Evolutionary conservation across 257 asterid species (phyloP), one percentile per base, ranked within the genome.

Genomic region (Solanum arcanum): DNA sequence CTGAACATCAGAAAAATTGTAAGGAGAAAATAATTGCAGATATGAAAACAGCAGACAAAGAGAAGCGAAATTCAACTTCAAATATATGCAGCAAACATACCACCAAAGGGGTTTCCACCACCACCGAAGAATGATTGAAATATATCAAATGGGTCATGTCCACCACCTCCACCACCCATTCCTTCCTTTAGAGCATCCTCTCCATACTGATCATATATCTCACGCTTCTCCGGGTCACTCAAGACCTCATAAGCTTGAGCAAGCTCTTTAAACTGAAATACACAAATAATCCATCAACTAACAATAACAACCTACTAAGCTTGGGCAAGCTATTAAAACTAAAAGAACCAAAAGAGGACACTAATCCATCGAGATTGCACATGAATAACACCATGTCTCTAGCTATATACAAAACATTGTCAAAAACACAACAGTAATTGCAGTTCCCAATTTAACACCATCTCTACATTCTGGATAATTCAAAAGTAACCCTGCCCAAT

Each of bases 121-220:
- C 97, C 98, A 10, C 98, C 98, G 68, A 96, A 96, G 89, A 96
- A 93, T 66, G 96, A 92, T 86, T 90, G 93, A 46, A 96, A 96
- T 68, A 96, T 92, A 88, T 96, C 98, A 88, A 96, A 96, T 23
- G 98, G 98, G 88, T 92, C 94, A 88, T 95, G 97, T 8, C 89
- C 92, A 11, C 92, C 90, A 12, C 94, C 94, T 39, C 98, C 98
- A 84, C 96, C 96, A 2, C 97, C 97, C 96, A 94, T 94, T 93
- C 98, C 98, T 90, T 95, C 98, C 94, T 95, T 95, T 60, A 95
- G 93, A 56, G 96, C 97, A 89, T 95, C 98, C 91, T 95, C 98
- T 77, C 98, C 98, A 92, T 95, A 95, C 86, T 94, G 96, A 89
- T 95, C 98, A 44, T 95, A 95, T 72, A 95, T 93, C 74, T 95